Percentiles rank a stretch among this genome's conserved stretches.
Conservation (phyloP, 768 basidiomycete genomes). For the Sarcomyxa edulis region DNA sequence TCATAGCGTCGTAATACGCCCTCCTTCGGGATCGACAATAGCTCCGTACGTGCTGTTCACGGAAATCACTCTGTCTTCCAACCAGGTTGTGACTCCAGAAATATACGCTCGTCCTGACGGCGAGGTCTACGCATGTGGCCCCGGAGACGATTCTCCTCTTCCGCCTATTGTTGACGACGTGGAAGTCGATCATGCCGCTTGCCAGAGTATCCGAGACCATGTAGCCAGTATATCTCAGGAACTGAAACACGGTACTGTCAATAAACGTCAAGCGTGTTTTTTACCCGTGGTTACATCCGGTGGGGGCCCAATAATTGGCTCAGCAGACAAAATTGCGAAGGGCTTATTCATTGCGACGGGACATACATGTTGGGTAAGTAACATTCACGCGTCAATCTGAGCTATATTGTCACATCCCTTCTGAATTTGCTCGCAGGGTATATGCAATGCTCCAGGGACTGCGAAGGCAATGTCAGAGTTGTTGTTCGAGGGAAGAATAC, state of each 20-base stretch:
- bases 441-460: slow-evolving; percentile 82
- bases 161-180: slow-evolving; percentile 74
- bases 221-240: slow-evolving; percentile 59
- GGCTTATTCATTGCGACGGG: slow-evolving; percentile 73
- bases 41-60: slow-evolving; percentile 83
- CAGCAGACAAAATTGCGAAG: slow-evolving; percentile 46
- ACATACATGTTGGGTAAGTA: slow-evolving; percentile 73
- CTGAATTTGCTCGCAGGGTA: slow-evolving; percentile 41
- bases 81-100: slow-evolving; percentile 43
- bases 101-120: slow-evolving; percentile 65
- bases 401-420: not conserved
- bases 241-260: slow-evolving; percentile 47
- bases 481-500: slow-evolving; percentile 60
- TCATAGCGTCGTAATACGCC: slow-evolving; percentile 66
- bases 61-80: slow-evolving; percentile 41
- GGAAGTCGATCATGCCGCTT: slow-evolving; percentile 46
- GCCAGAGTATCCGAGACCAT: slow-evolving; percentile 48
- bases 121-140: slow-evolving; percentile 75
- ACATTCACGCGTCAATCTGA: not conserved
- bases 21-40: slow-evolving; percentile 37
- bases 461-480: slow-evolving; percentile 69
- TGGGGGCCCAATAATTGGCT: slow-evolving; percentile 72
- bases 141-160: slow-evolving; percentile 67
- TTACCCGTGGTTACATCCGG: slow-evolving; percentile 56
- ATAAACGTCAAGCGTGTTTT: slow-evolving; percentile 66